Percentiles rank a stretch among this genome's conserved stretches.
Conservation (phyloP, 768 basidiomycete genomes). For the Rossbeevera mucosa region DNA sequence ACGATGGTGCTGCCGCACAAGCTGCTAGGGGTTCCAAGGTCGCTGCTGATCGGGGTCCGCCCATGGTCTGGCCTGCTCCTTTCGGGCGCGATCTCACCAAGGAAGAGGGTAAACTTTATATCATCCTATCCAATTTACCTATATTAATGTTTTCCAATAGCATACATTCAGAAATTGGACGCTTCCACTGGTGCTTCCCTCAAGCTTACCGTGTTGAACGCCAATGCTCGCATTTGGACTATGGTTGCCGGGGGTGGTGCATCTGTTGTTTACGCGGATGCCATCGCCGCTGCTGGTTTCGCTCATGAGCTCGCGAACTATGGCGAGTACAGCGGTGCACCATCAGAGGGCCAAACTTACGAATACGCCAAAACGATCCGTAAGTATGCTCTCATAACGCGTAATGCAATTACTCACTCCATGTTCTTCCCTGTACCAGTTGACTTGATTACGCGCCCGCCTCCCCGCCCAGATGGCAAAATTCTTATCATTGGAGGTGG, state of each 20-base stretch:
- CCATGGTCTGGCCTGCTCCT: slow-evolving; percentile 94
- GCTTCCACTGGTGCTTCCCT: slow-evolving; percentile 96
- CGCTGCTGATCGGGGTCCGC: slow-evolving; percentile 90
- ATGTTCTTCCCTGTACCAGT: slow-evolving; percentile 39
- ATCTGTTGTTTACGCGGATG: slow-evolving; percentile 65
- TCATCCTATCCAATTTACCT: background rate
- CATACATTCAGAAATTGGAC: slow-evolving; percentile 98
- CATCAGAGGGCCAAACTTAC: slow-evolving; percentile 96
- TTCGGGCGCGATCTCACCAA: slow-evolving; percentile 98
- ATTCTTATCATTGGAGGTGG: slow-evolving; percentile 99
- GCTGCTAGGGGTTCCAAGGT: slow-evolving; percentile 44
- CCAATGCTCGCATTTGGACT: slow-evolving; percentile 96
- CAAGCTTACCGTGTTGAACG: slow-evolving; percentile 94
- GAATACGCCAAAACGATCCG: slow-evolving; percentile 99
- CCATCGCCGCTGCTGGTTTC: slow-evolving; percentile 88
- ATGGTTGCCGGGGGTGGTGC: slow-evolving; percentile 99
- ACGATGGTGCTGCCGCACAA: slow-evolving; percentile 44
- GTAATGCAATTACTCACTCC: background rate
- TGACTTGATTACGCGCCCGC: slow-evolving; percentile 91
- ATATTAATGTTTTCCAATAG: slow-evolving; percentile 28
- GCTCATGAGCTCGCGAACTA: slow-evolving; percentile 99
- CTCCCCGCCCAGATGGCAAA: slow-evolving; percentile 82
- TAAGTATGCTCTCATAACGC: slow-evolving; percentile 35
- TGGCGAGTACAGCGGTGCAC: slow-evolving; percentile 98
- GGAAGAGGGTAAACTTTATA: slow-evolving; percentile 55